Conservation (phyloP, 495 filamentous ascomycete genomes). For the Talaromyces liani region DNA sequence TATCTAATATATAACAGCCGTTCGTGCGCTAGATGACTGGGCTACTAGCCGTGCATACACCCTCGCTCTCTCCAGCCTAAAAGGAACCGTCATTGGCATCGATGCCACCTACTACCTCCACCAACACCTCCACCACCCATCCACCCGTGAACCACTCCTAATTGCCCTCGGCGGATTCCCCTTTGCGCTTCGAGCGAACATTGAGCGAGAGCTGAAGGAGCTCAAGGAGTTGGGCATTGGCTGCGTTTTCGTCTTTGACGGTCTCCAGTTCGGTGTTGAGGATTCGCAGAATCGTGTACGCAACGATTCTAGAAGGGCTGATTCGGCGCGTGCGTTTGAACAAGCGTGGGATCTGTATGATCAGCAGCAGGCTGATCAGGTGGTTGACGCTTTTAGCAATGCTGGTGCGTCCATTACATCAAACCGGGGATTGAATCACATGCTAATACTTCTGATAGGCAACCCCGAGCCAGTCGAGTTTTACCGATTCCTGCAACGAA, state of each 20-base stretch:
- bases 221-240: conserved; percentile 55
- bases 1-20: conserved; percentile 12
- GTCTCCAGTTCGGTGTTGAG: conserved; percentile 65
- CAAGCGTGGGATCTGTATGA: conserved; percentile 85
- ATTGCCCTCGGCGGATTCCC: conserved; percentile 86
- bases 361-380: conserved; percentile 64
- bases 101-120: conserved; percentile 87
- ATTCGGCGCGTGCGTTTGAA: conserved; percentile 39
- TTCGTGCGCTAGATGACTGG: conserved; percentile 56
- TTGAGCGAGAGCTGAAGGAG: conserved; percentile 64
- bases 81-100: conserved; percentile 68
- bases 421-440: background rate
- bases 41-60: conserved; percentile 40
- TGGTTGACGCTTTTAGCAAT: conserved; percentile 74
- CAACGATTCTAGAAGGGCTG: conserved; percentile 28
- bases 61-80: conserved; percentile 55
- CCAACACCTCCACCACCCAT: conserved; percentile 58
- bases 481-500: conserved; percentile 66
- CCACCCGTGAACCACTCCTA: conserved; percentile 75
- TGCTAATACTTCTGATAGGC: conserved; percentile 26
- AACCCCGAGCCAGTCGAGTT: conserved; percentile 50
- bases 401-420: conserved; percentile 48
- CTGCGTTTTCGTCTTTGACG: conserved; percentile 84
- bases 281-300: conserved; percentile 50
- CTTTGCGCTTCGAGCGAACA: conserved; percentile 60